Evolutionary conservation across 2,329 filamentous ascomycete species (phyloP), one percentile per base, ranked within the genome.

Genomic region (Cercospora canescens): DNA sequence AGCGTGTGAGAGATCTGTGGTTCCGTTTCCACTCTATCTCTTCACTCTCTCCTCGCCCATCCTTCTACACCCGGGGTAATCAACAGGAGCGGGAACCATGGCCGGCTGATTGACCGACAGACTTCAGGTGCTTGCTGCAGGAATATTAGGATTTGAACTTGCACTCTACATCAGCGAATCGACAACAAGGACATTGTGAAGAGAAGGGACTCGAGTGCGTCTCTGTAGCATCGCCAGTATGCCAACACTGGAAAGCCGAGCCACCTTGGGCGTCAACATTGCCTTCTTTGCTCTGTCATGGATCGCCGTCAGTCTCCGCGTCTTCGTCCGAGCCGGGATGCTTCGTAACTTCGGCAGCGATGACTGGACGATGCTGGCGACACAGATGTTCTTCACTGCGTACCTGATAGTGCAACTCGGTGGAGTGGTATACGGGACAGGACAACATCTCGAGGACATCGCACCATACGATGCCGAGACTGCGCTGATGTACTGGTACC

Each of bases 401-500:
- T 82, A 81, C 45, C 68, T 82, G 1, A 69, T 72, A 9, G 78
- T 76, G 26, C 80, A 82, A 64, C 73, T 81, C 6, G 74, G 75
- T 7, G 79, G 79, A 32, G 76, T 79, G 4, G 63, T 74, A 6
- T 75, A 81, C 58, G 81, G 80, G 8, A 79, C 78, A 1, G 80
- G 80, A 14, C 71, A 74, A 64, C 79, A 79, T 65, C 70, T 78
- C 41, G 69, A 68, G 63, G 74, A 79, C 1, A 67, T 82, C 14
- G 56, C 69, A 3, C 68, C 65, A 14, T 60, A 52, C 50, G 34
- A 69, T 24, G 73, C 73, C 7, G 59, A 69, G 35, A 65, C 30
- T 9, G 73, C 73, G 9, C 45, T 75, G 6, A 62, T 81, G 79
- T 80, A 76, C 69, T 87, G 84, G 84, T 87, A 83, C 77, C 79